phyloP scores from a whole-genome alignment of 1,139 yeast species.

The Pichia sp. region DNA sequence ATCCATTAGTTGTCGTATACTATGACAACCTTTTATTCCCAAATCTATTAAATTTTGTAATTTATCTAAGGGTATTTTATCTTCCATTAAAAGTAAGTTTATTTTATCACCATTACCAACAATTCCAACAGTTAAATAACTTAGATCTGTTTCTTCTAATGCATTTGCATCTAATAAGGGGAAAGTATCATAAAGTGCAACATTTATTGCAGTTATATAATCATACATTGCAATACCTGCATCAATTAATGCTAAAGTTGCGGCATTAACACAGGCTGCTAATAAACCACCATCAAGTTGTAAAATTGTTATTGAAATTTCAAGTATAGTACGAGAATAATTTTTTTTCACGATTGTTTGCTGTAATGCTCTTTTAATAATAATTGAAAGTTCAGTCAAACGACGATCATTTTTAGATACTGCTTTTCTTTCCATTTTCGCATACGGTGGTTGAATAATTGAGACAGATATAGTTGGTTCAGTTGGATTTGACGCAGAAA shows the following conservation, averaged over 20 bases:
- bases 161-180: conserved; percentile 79
- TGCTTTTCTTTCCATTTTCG: conserved; percentile 63
- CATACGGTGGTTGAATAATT: conserved; percentile 72
- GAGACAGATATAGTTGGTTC: conserved; percentile 46
- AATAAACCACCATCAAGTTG: conserved; percentile 89
- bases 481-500: conserved; percentile 39
- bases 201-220: conserved; percentile 72
- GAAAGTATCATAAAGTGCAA: conserved; percentile 63
- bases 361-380: conserved; percentile 72
- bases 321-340: conserved; percentile 79
- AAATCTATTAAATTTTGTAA: conserved; percentile 73
- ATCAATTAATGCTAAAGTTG: conserved; percentile 83
- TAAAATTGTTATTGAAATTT: conserved; percentile 66
- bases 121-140: conserved; percentile 75
- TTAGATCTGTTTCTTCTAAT: conserved; percentile 77
- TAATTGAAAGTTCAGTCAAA: conserved; percentile 67
- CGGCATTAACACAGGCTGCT: conserved; percentile 78
- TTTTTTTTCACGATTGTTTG: conserved; percentile 70
- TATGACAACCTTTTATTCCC: conserved; percentile 85
- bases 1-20: conserved; percentile 82
- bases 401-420: conserved; percentile 53
- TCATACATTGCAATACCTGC: conserved; percentile 96
- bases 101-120: conserved; percentile 73
- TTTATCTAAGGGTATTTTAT: conserved; percentile 77
- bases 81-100: conserved; percentile 69